A percentile compares a stretch with the other conserved stretches of the same genome.
phyloP scores from a whole-genome alignment of 2,329 filamentous ascomycete genomes.

The Fusarium pseudograminearum region DNA sequence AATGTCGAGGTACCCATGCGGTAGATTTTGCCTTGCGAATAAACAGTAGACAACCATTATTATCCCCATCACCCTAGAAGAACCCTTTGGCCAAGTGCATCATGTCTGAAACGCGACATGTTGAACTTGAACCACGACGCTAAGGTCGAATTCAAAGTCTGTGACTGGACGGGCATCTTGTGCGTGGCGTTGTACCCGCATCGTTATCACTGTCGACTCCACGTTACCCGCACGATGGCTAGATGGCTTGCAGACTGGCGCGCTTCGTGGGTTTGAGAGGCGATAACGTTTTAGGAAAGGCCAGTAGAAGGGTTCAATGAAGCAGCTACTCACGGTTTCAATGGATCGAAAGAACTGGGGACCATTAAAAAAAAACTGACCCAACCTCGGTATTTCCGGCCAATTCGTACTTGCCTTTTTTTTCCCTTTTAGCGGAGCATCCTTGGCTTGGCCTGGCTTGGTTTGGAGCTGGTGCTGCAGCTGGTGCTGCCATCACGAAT shows the following conservation, averaged over 20 bases:
- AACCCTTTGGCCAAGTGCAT: not conserved
- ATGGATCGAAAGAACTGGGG: conserved; percentile 32
- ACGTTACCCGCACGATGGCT: conserved; percentile 41
- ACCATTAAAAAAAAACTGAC: conserved; percentile 19
- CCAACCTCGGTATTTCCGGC: conserved; percentile 37
- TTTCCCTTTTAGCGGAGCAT: conserved; percentile 37
- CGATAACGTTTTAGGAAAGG: conserved; percentile 31
- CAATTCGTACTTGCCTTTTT: conserved; percentile 33
- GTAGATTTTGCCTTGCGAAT: not conserved
- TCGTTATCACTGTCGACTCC: conserved; percentile 41
- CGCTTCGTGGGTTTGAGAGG: conserved; percentile 23
- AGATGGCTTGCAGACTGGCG: conserved; percentile 38
- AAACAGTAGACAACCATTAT: not conserved
- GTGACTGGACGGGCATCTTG: conserved; percentile 24
- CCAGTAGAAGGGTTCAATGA: not conserved
- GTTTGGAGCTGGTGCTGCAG: not conserved
- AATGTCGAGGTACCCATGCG: not conserved
- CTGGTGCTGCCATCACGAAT: conserved; percentile 33
- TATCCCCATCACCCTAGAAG: not conserved
- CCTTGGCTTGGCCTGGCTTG: not conserved
- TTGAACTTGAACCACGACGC: not conserved
- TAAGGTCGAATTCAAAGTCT: conserved; percentile 22
- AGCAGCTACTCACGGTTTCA: conserved; percentile 18
- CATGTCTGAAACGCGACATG: not conserved
- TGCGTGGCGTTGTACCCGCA: conserved; percentile 33